Base-by-base conservation (phyloP, 768 basidiomycete species). In the Cystobasidium ongulense region DNA sequence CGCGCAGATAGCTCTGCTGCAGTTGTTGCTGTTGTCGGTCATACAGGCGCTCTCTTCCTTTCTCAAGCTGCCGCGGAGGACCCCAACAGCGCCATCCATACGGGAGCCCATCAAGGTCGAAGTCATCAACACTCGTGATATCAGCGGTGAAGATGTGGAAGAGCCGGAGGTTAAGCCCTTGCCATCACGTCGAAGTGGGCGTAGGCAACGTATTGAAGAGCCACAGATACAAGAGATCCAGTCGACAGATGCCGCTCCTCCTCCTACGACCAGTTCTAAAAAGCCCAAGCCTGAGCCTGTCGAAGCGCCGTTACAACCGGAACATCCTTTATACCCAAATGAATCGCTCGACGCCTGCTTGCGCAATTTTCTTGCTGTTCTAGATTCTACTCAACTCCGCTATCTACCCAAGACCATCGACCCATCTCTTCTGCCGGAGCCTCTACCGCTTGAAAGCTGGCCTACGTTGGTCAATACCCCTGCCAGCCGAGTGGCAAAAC, bases 291-390 rank as follows among this genome's bases (percentile, higher is more conserved):
- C 65, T 10, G 27, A 25, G 27, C 29, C 65, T 7, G 65, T 29
- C 33, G 17, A 25, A 67, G 52, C 27, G n/a, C 23, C n/a, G 52
- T 15, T 31, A 33, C 23, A 18, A 27, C 13, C 27, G 0, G 50
- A 68, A 23, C 31, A 72, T 18, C 36, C 75, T 4, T 46, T 62
- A 8, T 77, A 70, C 61, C 27, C 75, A 15, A 33, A 50, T 57
- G 70, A 52, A 18, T 67, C 71, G 31, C 71, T 78, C 53, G 78
- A 77, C 71, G 73, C 64, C 35, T 70, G 59, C 25, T 67, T 77
- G 66, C 63, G 72, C 35, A 71, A 76, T 52, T 77, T 78, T 41
- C 53, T 78, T 36, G 21, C 66, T 29, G 68, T 75, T 25, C 70
- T 74, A 23, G 75, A 72, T 5, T 76, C 78, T 0, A 27, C 53